Evolutionary conservation across 768 basidiomycete genomes (phyloP).

Genomic region (Pleurotus ostreatus): DNA sequence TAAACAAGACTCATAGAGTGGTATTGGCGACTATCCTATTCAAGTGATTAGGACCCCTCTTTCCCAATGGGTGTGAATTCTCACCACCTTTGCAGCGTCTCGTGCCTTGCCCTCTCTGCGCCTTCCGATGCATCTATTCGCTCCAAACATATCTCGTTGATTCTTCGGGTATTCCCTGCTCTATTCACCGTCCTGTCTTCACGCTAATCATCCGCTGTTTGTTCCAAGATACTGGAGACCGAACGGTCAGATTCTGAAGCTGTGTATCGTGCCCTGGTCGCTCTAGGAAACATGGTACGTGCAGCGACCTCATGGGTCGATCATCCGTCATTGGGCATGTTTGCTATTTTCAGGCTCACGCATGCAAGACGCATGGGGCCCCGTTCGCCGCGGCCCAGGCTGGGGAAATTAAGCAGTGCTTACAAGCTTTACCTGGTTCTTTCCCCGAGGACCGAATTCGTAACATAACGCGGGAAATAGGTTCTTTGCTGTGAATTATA

Average conservation of each 20-base stretch:
- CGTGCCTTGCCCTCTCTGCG: conserved; percentile 49
- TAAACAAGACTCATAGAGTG: conserved; percentile 70
- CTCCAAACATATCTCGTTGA: conserved; percentile 38
- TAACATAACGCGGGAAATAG: conserved; percentile 47
- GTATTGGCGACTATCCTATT: conserved; percentile 80
- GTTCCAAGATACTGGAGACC: conserved; percentile 39
- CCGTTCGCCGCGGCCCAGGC: conserved; percentile 36
- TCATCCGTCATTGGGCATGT: conserved; percentile 3
- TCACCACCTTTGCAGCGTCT: conserved; percentile 46
- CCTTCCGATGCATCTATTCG: conserved; percentile 36
- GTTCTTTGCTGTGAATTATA: conserved; percentile 32
- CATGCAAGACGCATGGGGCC: conserved; percentile 32
- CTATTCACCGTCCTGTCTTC: neutral
- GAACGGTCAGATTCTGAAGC: conserved; percentile 63
- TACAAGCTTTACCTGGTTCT: conserved; percentile 34
- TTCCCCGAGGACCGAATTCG: conserved; percentile 61
- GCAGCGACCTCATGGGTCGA: neutral
- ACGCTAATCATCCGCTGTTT: neutral
- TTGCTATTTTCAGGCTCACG: conserved; percentile 39
- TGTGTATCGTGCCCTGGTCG: conserved; percentile 66
- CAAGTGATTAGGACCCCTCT: conserved; percentile 55
- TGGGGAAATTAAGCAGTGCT: conserved; percentile 33
- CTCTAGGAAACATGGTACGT: conserved; percentile 69
- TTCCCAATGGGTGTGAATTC: conserved; percentile 5
- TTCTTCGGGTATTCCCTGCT: conserved; percentile 39